Conservation (phyloP, 306 rosid species). For the Lathyrus sativus region DNA sequence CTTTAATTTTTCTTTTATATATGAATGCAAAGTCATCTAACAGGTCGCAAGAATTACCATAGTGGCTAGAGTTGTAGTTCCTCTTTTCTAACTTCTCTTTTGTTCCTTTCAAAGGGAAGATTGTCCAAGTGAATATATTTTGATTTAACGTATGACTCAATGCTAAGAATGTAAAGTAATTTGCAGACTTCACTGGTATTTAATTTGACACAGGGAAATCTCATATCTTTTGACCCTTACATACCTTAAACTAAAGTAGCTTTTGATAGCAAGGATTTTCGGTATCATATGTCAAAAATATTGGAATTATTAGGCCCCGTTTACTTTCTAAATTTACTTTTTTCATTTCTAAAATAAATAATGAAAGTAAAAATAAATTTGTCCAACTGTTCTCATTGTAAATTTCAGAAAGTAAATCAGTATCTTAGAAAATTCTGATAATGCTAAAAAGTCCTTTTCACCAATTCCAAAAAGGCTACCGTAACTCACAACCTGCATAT, state of each 20-base stretch:
- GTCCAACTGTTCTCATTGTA: neutral
- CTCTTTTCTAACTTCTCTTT: constrained; percentile 8
- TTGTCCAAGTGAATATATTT: constrained; percentile 2
- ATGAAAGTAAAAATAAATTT: neutral
- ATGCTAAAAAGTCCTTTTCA: neutral
- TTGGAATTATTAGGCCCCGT: neutral
- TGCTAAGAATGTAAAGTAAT: constrained; percentile 9
- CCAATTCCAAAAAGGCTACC: neutral
- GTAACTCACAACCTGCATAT: neutral
- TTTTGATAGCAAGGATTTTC: constrained; percentile 24
- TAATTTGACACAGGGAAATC: constrained; percentile 16
- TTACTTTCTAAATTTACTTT: neutral
- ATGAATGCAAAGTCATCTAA: constrained; percentile 11
- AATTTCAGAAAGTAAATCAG: neutral
- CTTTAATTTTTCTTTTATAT: constrained; percentile 11
- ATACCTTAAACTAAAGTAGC: constrained; percentile 12
- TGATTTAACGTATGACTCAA: constrained; percentile 15
- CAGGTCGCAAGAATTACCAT: neutral
- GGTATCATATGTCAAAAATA: constrained; percentile 23
- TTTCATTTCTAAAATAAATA: constrained; percentile 2
- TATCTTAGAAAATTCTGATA: neutral
- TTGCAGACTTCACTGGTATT: constrained; percentile 15
- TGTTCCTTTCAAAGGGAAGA: constrained; percentile 16
- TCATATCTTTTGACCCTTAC: constrained; percentile 21
- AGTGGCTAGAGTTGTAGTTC: constrained; percentile 21